Conservation (phyloP, 176 grass and related monocot species). For the Aegilops umbellulata region DNA sequence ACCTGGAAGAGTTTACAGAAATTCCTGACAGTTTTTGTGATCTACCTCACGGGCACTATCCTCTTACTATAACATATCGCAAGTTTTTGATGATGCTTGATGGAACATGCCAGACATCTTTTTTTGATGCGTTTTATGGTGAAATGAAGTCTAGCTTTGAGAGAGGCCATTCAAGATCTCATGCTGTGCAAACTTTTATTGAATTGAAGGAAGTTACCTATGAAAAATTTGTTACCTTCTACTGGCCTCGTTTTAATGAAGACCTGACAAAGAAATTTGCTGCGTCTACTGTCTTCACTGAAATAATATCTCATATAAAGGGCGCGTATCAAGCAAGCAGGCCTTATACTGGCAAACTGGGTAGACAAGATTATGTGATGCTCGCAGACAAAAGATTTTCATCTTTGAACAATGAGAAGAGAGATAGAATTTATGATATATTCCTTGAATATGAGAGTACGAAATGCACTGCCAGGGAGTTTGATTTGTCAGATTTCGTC, state of each 20-base stretch:
- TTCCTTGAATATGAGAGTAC: constrained; percentile 78
- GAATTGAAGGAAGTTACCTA: constrained; percentile 71
- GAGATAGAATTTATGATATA: constrained; percentile 66
- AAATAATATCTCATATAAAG: constrained; percentile 96
- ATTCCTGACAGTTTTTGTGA: constrained; percentile 56
- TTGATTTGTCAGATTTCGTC: constrained; percentile 86
- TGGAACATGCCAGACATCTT: constrained; percentile 63
- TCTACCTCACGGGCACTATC: constrained; percentile 43
- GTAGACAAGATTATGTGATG: constrained; percentile 53
- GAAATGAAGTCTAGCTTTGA: constrained; percentile 35
- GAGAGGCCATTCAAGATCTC: constrained; percentile 51
- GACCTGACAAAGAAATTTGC: constrained; percentile 66
- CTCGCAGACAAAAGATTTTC: constrained; percentile 69
- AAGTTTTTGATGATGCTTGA: constrained; percentile 92
- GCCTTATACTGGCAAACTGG: constrained; percentile 11
- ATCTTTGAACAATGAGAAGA: constrained; percentile 35
- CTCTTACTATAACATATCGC: constrained; percentile 61
- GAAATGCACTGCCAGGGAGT: constrained; percentile 57
- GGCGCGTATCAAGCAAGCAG: constrained; percentile 21
- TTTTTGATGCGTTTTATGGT: constrained; percentile 63
- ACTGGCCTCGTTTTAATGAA: constrained; percentile 77
- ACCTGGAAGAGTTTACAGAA: constrained; percentile 58
- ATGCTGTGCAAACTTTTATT: constrained; percentile 54
- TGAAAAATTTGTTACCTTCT: constrained; percentile 66
- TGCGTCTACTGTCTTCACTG: constrained; percentile 70